Base-by-base conservation (phyloP, 768 basidiomycete genomes). In the Leccinum boreale region DNA sequence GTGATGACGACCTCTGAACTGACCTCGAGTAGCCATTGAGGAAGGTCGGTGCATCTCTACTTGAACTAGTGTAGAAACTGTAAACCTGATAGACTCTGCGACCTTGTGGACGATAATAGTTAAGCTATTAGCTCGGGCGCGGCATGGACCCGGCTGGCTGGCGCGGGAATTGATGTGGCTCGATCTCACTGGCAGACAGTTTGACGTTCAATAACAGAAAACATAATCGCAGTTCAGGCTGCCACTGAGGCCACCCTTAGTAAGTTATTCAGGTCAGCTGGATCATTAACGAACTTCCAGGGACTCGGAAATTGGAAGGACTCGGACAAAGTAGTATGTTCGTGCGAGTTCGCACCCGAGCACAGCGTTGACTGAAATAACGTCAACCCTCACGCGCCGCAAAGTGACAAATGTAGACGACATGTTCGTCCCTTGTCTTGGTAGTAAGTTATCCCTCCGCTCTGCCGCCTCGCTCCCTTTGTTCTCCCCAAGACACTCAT, bases 11-110 rank as follows among this genome's bases (percentile, higher is more conserved):
- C 46, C 21, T 51, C 50, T 48, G 26, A 53, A 58, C 11, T 49
- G 50, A 48, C 63, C 42, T n/a, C 57, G 31, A 31, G 31, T 62
- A 9, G 65, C 53, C 60, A 64, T 66, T 11, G 57, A 57, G 5
- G 58, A 47, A 28, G 52, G 21, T 33, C 52, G 58, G 29, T 7
- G 55, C 61, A 62, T 60, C 11, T 44, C 11, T 21, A 44, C 17
- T 15, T 36, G 12, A 33, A 36, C 15, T 36, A n/a, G 35, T 7
- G 15, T 35, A 35, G 35, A 35, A 35, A 35, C 0, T 7, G 36
- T n/a, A 9, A 39, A 39, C 36, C 17, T 7, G 15, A 15, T 35
- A 35, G 31, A 33, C 31, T 31, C 12, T 31, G 31, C 31, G 31
- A 31, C 31, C 31, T 15, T 15, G 15, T 21, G 42, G 42, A 44